These are phyloP conservation scores for Xylaria sp. DNA, from an alignment of 2,329 filamentous ascomycete genomes.

Conservation along the genomic window DNA sequence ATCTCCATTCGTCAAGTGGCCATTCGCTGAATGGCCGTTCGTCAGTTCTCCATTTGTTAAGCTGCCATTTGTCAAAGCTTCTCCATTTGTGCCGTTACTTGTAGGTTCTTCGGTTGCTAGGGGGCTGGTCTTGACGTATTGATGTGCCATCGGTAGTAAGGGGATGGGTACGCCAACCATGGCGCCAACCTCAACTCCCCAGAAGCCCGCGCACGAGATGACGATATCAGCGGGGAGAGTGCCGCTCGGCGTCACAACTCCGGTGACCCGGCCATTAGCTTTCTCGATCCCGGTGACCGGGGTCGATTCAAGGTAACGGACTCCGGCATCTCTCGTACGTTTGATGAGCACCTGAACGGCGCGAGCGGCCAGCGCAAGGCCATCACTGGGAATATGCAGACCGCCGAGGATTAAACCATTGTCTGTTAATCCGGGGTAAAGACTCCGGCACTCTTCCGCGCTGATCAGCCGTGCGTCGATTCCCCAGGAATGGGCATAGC, in stretches of 20 bases:
- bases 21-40: slow-evolving; percentile 15
- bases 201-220: slow-evolving; percentile 39
- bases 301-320: slow-evolving; percentile 35
- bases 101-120: slow-evolving; percentile 7
- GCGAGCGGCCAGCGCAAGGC: slow-evolving; percentile 35
- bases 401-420: slow-evolving; percentile 34
- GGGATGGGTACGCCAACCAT: slow-evolving; percentile 39
- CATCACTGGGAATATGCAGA: slow-evolving; percentile 36
- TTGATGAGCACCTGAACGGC: slow-evolving; percentile 37
- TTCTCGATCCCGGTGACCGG: slow-evolving; percentile 37
- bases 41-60: slow-evolving; percentile 19
- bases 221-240: slow-evolving; percentile 37
- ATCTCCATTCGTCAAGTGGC: slow-evolving; percentile 18
- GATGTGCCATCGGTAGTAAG: slow-evolving; percentile 37
- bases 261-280: slow-evolving; percentile 29
- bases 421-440: slow-evolving; percentile 34
- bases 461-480: slow-evolving; percentile 34
- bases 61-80: slow-evolving; percentile 8
- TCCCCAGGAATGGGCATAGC: slow-evolving; percentile 37
- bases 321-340: slow-evolving; percentile 33
- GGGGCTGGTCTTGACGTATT: slow-evolving; percentile 39
- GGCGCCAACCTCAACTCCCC: slow-evolving; percentile 37
- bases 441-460: slow-evolving; percentile 32
- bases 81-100: slow-evolving; percentile 15
- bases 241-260: slow-evolving; percentile 31